Base-by-base conservation (phyloP, 169 alveolate genomes). In the Plasmodium inui region DNA sequence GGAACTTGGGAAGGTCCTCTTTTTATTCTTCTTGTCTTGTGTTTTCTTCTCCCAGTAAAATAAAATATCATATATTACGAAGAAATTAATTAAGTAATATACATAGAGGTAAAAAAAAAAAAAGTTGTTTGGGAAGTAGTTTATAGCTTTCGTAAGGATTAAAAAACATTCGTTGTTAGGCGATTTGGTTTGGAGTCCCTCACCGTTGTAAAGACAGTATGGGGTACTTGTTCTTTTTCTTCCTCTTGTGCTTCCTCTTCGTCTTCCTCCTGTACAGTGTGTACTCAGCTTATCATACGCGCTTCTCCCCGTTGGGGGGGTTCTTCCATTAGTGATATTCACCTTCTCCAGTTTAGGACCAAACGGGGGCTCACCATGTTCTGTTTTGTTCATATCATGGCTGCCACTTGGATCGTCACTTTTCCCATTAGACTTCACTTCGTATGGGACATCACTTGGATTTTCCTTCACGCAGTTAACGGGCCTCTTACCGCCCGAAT, bases 81-180 rank as follows among this genome's bases (percentile, higher is more conserved):
- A 89, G 50, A 61, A 79, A 41, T 79, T 79, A 79, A 89, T 78
- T 41, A 89, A 7, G 71, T 78, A 89, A 79, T 89, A 67, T 26
- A 89, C 79, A 67, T 89, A 89, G 12, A 89, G 17, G 72, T 79
- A 89, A 7, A 89, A 67, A 61, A 88, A 88, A 88, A 89, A 78
- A 78, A 78, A 61, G 30, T 89, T 89, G 71, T 89, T 61, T 39
- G 89, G 82, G 82, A 79, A 79, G 37, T 34, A 79, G 46, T 89
- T 89, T 10, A 89, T 55, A 17, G 94, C 94, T 37, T 89, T 89
- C 32, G 55, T 17, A 50, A 79, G 30, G 50, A 79, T 6, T 17
- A 79, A 28, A 89, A 89, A 67, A 44, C 71, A 89, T 7, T 53
- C 82, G 14, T 78, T 88, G 19, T 79, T 88, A 32, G 28, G 46